Evolutionary conservation across 805 yeast species (phyloP), one percentile per base, ranked within the genome.

Genomic region (Candida endomychidarum): DNA sequence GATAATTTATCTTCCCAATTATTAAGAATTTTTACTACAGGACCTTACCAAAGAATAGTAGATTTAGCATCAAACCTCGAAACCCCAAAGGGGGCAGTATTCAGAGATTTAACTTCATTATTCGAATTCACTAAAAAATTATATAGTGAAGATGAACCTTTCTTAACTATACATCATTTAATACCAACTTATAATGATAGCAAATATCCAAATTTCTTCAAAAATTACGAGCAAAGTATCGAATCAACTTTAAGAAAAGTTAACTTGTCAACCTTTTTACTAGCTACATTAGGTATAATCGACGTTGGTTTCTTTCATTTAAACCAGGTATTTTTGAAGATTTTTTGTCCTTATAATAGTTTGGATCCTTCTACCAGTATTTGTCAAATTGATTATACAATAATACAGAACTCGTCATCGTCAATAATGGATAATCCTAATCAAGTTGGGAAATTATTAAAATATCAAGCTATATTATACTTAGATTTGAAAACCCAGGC

Each of bases 401-500:
- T 59, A 40, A 52, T 63, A 18, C 72, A 67, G 46, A 61, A 61
- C 7, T 56, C 54, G 7, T 26, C 19, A 3, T 23, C 21, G 19
- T 29, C 35, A 10, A 22, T 37, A 22, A 56, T 57, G 19, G 72
- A 72, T 7, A 73, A 64, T 33, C 28, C 25, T 18, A 12, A 12
- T 9, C 60, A 54, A 28, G 67, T 66, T 10, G 75, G 88, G 4
- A 77, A 81, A 50, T 66, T 93, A 29, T 65, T 88, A 43, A 89
- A 89, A 57, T 78, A 85, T 8, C 96, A 87, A 51, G 89, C 93
- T 0, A 79, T 78, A 9, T 63, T 93, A 37, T 88, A 74, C 50
- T 68, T 93, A 27, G 97, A 93, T 50, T 72, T 93, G 57, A 93
- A 93, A 58, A 93, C 99, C 0, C 99, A 93, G 61, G 96, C 96